These are phyloP conservation scores for Skeletonema tropicum DNA, from an alignment of 108 stramenopile species.

Conservation along the genomic window DNA sequence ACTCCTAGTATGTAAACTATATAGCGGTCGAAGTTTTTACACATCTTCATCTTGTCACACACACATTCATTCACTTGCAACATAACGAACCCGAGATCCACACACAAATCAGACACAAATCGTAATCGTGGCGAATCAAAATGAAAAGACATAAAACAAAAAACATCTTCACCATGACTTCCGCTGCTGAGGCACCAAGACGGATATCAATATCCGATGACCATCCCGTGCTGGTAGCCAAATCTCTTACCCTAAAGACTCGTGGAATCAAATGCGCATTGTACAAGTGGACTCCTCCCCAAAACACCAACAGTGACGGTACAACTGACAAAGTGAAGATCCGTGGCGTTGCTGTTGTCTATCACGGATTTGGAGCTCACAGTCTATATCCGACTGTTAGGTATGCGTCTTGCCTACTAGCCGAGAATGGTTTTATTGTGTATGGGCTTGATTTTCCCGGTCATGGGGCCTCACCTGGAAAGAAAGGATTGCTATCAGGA, in stretches of 20 bases:
- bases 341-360: slow-evolving; percentile 68
- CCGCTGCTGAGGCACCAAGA: background rate
- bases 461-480: slow-evolving; percentile 73
- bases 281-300: slow-evolving; percentile 52
- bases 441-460: slow-evolving; percentile 76
- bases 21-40: no score
- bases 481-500: slow-evolving; percentile 62
- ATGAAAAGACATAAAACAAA: no score
- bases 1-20: no score
- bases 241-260: slow-evolving; percentile 22
- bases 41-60: no score
- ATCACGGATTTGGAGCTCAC: slow-evolving; percentile 85
- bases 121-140: no score
- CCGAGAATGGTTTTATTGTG: slow-evolving; percentile 58
- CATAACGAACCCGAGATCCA: no score
- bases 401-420: slow-evolving; percentile 74
- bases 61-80: no score
- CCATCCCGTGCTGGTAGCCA: background rate
- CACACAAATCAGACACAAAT: no score
- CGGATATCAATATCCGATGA: slow-evolving; percentile 7
- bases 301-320: background rate
- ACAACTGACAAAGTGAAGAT: slow-evolving; percentile 1
- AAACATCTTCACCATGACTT: background rate
- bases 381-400: slow-evolving; percentile 79
- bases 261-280: slow-evolving; percentile 61